phyloP scores from a whole-genome alignment of 2,329 filamentous ascomycete genomes.

The Fusarium napiforme region DNA sequence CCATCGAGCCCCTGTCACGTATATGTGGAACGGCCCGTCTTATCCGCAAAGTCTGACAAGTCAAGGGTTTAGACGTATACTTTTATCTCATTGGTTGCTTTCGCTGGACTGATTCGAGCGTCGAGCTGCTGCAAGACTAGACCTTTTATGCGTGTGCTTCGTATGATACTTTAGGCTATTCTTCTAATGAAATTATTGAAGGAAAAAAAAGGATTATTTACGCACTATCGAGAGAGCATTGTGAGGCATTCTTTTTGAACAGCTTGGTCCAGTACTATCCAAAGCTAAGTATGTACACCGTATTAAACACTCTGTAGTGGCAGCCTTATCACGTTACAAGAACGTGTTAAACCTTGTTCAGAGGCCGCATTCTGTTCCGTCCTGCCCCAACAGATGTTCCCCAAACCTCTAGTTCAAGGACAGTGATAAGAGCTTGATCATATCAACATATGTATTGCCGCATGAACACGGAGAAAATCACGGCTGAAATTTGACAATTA shows the following conservation, averaged over 20 bases:
- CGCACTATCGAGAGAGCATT: rapidly evolving
- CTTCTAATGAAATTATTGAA: rapidly evolving
- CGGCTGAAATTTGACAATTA: rapidly evolving
- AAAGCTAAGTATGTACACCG: neutral
- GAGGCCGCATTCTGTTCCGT: no score
- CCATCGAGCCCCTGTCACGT: neutral
- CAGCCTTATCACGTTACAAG: rapidly evolving
- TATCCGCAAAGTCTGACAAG: neutral
- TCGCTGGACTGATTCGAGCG: rapidly evolving
- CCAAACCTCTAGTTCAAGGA: rapidly evolving
- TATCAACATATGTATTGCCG: neutral
- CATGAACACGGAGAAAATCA: rapidly evolving
- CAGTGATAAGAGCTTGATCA: no score
- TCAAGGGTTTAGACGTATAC: neutral
- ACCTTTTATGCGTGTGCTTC: neutral
- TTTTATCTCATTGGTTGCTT: neutral
- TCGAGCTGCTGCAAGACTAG: rapidly evolving
- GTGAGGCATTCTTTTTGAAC: rapidly evolving
- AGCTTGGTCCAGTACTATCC: neutral
- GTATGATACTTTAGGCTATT: neutral
- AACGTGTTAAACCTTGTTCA: neutral
- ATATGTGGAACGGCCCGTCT: neutral
- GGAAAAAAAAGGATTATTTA: rapidly evolving
- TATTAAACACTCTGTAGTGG: neutral
- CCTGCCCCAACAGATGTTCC: neutral